phyloP scores from a whole-genome alignment of 768 basidiomycete species.

The Goffeauzyma gilvescens region DNA sequence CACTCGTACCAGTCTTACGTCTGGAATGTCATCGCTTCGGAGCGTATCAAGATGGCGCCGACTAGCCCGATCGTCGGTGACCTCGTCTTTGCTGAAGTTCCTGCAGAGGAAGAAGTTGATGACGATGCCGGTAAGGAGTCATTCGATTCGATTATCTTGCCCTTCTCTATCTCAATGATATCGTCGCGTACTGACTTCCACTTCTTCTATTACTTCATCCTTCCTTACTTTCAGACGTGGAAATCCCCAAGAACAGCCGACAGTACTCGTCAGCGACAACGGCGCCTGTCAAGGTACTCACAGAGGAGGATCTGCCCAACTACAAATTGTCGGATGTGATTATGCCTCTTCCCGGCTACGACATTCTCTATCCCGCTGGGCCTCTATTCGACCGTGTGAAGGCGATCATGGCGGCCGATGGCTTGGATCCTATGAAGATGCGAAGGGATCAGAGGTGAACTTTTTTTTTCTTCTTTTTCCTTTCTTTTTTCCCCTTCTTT shows the following conservation, averaged over 20 bases:
- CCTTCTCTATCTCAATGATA: too few species aligned
- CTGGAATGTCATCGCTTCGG: slow-evolving; percentile 93
- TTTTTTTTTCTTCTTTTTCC: too few species aligned
- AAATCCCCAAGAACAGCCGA: too few species aligned
- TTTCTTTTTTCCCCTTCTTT: too few species aligned
- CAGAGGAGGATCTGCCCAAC: slow-evolving; percentile 54
- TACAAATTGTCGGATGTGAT: slow-evolving; percentile 86
- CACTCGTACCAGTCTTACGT: slow-evolving; percentile 98
- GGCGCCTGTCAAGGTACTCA: slow-evolving; percentile 60
- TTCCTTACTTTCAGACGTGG: too few species aligned
- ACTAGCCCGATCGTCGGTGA: slow-evolving; percentile 64
- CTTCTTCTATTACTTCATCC: too few species aligned
- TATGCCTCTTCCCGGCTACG: slow-evolving; percentile 90
- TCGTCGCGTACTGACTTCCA: too few species aligned
- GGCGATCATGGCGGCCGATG: slow-evolving; percentile 64
- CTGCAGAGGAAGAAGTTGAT: too few species aligned
- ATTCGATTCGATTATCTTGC: not conserved
- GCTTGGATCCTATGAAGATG: slow-evolving; percentile 67
- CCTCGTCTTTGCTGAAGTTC: slow-evolving; percentile 57
- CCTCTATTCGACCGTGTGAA: slow-evolving; percentile 66
- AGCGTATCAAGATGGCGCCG: slow-evolving; percentile 58
- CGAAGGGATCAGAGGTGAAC: slow-evolving; percentile 73
- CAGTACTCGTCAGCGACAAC: slow-evolving; percentile 15
- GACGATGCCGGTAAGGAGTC: slow-evolving; percentile 3
- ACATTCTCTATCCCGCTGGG: slow-evolving; percentile 81